Conservation (phyloP, 352 stramenopile species). For the Pythium diclinum region DNA sequence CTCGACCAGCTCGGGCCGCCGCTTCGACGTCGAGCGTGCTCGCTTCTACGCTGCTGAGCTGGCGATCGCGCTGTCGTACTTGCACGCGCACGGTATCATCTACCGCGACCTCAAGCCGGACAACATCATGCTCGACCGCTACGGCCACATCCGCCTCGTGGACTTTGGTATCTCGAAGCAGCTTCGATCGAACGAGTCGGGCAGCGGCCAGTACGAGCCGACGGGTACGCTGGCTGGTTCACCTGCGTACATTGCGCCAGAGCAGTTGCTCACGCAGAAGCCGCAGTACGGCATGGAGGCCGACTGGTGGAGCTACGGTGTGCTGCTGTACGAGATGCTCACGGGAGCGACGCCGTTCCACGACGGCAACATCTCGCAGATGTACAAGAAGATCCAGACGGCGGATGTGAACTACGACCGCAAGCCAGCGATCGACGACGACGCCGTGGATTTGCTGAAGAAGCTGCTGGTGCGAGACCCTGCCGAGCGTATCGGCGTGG, state of each 20-base stretch:
- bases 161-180: conserved; percentile 91
- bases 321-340: conserved; percentile 89
- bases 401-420: conserved; percentile 80
- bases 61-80: conserved; percentile 80
- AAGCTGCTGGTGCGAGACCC: conserved; percentile 79
- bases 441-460: conserved; percentile 69
- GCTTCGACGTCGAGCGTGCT: conserved; percentile 63
- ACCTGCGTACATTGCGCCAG: conserved; percentile 82
- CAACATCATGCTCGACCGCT: conserved; percentile 89
- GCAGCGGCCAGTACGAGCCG: conserved; percentile 47
- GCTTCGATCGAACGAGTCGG: conserved; percentile 32
- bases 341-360: conserved; percentile 88
- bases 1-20: conserved; percentile 64
- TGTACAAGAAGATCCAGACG: conserved; percentile 90
- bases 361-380: conserved; percentile 77
- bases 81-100: conserved; percentile 85
- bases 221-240: conserved; percentile 77
- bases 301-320: conserved; percentile 91
- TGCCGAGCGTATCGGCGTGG: conserved; percentile 43
- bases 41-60: conserved; percentile 88
- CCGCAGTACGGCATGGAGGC: conserved; percentile 81
- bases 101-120: conserved; percentile 88
- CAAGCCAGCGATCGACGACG: conserved; percentile 59
- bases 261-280: conserved; percentile 81
- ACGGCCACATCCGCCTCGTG: conserved; percentile 84